Percentiles rank a stretch among this genome's conserved stretches.
Conservation (phyloP, 1,284 basidiomycete genomes). For the Phylloporus sp. region DNA sequence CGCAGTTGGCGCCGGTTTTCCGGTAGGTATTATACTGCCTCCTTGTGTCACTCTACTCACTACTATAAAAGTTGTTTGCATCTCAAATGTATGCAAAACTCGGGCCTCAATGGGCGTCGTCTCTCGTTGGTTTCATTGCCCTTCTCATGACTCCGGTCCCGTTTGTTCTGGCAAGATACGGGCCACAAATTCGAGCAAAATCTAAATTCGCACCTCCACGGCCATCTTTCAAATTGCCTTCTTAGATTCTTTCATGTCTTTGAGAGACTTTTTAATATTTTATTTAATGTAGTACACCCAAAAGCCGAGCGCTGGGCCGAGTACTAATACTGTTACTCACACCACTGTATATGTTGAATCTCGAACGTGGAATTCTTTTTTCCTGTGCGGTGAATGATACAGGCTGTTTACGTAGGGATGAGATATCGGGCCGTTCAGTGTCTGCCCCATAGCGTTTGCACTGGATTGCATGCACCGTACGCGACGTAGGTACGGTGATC, state of each 20-base stretch:
- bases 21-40: constrained; percentile 45
- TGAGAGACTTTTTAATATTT: constrained; percentile 3
- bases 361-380: constrained; percentile 13
- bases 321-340: background rate
- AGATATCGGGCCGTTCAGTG: too few relatives aligned
- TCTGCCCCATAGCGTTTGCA: too few relatives aligned
- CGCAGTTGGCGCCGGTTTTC: constrained; percentile 65
- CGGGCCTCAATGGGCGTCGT: constrained; percentile 63
- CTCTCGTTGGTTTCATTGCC: constrained; percentile 61
- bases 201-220: constrained; percentile 52
- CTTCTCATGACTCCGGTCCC: constrained; percentile 62
- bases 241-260: constrained; percentile 18
- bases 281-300: constrained; percentile 12
- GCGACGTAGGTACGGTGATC: too few relatives aligned
- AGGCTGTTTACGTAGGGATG: too few relatives aligned
- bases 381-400: background rate
- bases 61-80: constrained; percentile 52
- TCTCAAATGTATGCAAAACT: constrained; percentile 60
- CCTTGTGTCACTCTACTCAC: constrained; percentile 16
- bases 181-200: constrained; percentile 51
- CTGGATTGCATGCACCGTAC: too few relatives aligned
- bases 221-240: constrained; percentile 20
- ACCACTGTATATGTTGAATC: background rate
- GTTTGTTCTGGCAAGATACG: constrained; percentile 57
- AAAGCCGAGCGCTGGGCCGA: background rate